These are phyloP conservation scores for Marasmius sp. DNA, from an alignment of 1,284 basidiomycete genomes.

Conservation along the genomic window DNA sequence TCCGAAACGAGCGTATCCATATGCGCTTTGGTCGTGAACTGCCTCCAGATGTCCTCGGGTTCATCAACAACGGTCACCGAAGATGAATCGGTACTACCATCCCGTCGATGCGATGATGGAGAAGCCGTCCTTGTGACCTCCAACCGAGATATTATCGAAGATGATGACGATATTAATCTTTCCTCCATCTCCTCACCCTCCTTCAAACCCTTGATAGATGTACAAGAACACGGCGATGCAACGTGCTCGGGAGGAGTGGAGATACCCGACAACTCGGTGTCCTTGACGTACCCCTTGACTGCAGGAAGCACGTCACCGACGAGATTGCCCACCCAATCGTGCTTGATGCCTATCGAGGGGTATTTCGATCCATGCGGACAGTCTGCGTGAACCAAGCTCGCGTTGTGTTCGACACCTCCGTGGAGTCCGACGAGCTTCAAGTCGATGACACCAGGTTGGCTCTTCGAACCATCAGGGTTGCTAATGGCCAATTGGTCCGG, in stretches of 20 bases:
- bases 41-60: neutral
- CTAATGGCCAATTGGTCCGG: neutral
- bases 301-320: slow-evolving; percentile 11
- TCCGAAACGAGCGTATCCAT: slow-evolving; percentile 5
- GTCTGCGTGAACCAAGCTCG: slow-evolving; percentile 17
- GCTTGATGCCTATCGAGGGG: slow-evolving; percentile 6
- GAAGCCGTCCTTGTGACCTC: neutral
- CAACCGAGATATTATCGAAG: neutral
- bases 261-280: neutral
- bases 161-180: neutral
- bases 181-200: neutral
- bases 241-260: neutral
- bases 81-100: neutral
- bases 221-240: neutral
- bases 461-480: slow-evolving; percentile 10
- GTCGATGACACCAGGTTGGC: slow-evolving; percentile 8
- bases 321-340: slow-evolving; percentile 8
- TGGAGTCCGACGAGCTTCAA: slow-evolving; percentile 16
- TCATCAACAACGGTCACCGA: neutral
- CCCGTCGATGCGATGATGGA: neutral
- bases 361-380: slow-evolving; percentile 7
- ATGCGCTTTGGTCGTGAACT: neutral
- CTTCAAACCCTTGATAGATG: neutral
- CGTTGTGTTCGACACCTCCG: slow-evolving; percentile 20
- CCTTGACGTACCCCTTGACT: slow-evolving; percentile 2